Conservation (phyloP, 2,329 filamentous ascomycete species). For the Onygenales sp. region DNA sequence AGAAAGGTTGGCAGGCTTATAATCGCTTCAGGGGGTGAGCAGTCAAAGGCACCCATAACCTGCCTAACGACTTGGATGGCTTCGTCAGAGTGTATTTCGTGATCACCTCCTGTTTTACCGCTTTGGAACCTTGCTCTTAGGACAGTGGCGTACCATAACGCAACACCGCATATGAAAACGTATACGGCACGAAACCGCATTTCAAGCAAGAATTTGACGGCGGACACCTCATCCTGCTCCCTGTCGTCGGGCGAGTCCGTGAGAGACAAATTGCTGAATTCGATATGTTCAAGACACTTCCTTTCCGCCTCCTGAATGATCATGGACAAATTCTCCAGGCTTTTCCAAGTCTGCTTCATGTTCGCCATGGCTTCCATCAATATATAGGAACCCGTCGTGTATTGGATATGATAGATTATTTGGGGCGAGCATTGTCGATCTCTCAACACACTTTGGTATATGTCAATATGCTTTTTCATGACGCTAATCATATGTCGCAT, state of each 20-base stretch:
- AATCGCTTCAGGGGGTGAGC: background rate
- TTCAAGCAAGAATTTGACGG: slow-evolving; percentile 6
- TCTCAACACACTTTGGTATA: slow-evolving; percentile 7
- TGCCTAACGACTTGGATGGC: background rate
- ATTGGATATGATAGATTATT: slow-evolving; percentile 11
- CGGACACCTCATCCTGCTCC: slow-evolving; percentile 2
- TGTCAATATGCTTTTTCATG: slow-evolving; percentile 8
- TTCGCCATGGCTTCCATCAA: slow-evolving; percentile 7
- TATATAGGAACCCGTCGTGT: slow-evolving; percentile 7
- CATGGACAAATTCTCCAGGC: slow-evolving; percentile 2
- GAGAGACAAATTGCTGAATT: slow-evolving; percentile 3
- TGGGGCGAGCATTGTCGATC: slow-evolving; percentile 6
- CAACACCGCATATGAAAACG: slow-evolving; percentile 5
- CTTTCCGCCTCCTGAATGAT: slow-evolving; percentile 9
- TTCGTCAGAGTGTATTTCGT: background rate
- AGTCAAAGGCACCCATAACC: background rate
- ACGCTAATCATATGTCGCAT: slow-evolving; percentile 3
- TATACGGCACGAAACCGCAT: slow-evolving; percentile 7
- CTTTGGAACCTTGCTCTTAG: slow-evolving; percentile 1
- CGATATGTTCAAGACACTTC: slow-evolving; percentile 7
- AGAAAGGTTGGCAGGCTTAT: background rate
- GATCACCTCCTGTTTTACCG: background rate
- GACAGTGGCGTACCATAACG: slow-evolving; percentile 7
- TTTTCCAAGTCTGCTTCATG: slow-evolving; percentile 7
- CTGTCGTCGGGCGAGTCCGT: background rate